Conservation (phyloP, 2,329 filamentous ascomycete species). For the Ophiostoma novo-ulmi region DNA sequence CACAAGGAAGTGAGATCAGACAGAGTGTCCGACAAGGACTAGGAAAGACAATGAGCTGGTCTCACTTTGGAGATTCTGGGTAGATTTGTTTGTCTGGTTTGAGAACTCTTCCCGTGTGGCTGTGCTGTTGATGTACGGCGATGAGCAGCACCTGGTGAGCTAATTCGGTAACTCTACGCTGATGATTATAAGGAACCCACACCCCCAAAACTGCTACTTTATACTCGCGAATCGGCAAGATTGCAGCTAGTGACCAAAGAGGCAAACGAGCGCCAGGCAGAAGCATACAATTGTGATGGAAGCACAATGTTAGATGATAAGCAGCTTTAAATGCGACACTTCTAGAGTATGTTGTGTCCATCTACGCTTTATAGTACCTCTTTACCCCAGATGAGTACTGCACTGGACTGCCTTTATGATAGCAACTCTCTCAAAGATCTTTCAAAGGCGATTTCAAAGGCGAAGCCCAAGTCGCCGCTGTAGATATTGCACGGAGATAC, state of each 20-base stretch:
- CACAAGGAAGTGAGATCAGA: background rate
- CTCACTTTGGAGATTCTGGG: background rate
- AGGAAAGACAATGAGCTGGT: background rate
- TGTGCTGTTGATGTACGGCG: background rate
- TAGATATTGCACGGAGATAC: background rate
- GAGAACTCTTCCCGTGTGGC: background rate
- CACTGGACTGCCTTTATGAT: background rate
- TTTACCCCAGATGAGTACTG: background rate
- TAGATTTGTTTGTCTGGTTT: background rate
- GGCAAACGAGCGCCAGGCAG: background rate
- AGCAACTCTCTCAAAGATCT: background rate
- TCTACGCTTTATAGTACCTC: background rate
- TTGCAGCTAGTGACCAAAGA: background rate
- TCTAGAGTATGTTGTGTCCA: background rate
- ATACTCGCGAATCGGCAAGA: background rate
- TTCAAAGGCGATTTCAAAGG: background rate
- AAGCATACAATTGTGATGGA: background rate
- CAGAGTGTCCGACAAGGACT: background rate
- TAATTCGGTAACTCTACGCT: background rate
- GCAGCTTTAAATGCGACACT: background rate
- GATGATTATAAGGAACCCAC: background rate
- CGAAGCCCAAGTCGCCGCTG: background rate
- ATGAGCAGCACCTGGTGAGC: background rate
- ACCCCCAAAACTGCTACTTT: background rate
- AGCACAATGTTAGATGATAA: background rate